phyloP scores from a whole-genome alignment of 129 eudicot species.

The Saposhnikovia divaricata region DNA sequence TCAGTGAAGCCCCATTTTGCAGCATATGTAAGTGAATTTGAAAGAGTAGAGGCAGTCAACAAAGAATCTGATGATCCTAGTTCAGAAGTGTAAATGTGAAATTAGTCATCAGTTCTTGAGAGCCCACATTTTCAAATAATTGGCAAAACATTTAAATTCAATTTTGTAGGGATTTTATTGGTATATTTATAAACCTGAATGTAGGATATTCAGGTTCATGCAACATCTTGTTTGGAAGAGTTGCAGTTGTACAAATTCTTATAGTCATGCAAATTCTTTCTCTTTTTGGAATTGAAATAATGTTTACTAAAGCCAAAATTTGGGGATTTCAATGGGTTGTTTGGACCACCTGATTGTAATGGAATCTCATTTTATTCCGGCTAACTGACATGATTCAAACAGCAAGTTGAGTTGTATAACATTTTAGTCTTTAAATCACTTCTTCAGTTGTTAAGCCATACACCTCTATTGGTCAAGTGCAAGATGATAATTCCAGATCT shows the following conservation, averaged over 20 bases:
- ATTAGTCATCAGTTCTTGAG: background rate
- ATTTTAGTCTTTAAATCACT: no score
- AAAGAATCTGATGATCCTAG: constrained; percentile 1
- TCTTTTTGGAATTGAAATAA: background rate
- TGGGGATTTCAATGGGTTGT: background rate
- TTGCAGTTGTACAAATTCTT: background rate
- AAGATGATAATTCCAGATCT: no score
- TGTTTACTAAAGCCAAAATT: background rate
- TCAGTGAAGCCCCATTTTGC: constrained; percentile 53
- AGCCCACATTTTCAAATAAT: background rate
- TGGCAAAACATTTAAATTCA: background rate
- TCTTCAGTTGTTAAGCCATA: no score
- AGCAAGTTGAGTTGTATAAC: no score
- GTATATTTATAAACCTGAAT: background rate
- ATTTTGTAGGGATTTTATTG: background rate
- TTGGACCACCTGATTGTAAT: no score
- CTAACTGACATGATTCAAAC: no score
- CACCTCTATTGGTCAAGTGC: no score
- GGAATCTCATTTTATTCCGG: no score
- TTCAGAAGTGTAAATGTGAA: background rate
- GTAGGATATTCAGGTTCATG: constrained; percentile 1
- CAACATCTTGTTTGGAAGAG: constrained; percentile 8
- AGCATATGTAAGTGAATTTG: constrained; percentile 23
- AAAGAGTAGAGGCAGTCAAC: constrained; percentile 8
- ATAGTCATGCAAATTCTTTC: background rate